A percentile compares a stretch with the other conserved stretches of the same genome.
Evolutionary conservation across 2,329 filamentous ascomycete genomes (phyloP).

Genomic region (Colletotrichum simmondsii): DNA sequence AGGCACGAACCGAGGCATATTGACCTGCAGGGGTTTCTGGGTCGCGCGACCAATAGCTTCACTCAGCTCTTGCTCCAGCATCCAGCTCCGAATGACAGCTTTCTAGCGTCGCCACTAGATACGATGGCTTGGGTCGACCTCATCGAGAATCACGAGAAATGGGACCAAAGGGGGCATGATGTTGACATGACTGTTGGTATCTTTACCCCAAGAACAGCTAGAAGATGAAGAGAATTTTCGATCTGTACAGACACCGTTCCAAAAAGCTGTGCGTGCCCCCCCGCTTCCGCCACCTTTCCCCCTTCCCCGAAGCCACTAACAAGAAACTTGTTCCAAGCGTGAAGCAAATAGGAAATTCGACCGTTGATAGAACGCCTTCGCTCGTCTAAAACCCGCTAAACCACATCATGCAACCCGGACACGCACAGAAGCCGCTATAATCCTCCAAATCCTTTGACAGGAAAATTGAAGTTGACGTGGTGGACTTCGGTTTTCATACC

Average conservation of each 20-base stretch:
- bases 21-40: slow-evolving; percentile 1
- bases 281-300: neutral
- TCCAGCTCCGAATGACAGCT: neutral
- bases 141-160: neutral
- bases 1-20: neutral
- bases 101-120: neutral
- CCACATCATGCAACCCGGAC: slow-evolving; percentile 34
- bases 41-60: neutral
- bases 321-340: neutral
- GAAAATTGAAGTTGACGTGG: slow-evolving; percentile 42
- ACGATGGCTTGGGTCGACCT: neutral
- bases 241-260: neutral
- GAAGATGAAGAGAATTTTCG: neutral
- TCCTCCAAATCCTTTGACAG: slow-evolving; percentile 41
- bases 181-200: neutral
- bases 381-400: slow-evolving; percentile 30
- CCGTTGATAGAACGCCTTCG: slow-evolving; percentile 10
- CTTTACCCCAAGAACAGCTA: neutral
- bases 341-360: neutral
- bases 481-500: slow-evolving; percentile 37
- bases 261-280: neutral
- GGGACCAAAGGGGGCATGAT: neutral
- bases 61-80: neutral
- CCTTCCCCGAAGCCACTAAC: neutral
- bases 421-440: slow-evolving; percentile 30